Conservation (phyloP, 495 filamentous ascomycete species). For the Talaromyces stipitatus region DNA sequence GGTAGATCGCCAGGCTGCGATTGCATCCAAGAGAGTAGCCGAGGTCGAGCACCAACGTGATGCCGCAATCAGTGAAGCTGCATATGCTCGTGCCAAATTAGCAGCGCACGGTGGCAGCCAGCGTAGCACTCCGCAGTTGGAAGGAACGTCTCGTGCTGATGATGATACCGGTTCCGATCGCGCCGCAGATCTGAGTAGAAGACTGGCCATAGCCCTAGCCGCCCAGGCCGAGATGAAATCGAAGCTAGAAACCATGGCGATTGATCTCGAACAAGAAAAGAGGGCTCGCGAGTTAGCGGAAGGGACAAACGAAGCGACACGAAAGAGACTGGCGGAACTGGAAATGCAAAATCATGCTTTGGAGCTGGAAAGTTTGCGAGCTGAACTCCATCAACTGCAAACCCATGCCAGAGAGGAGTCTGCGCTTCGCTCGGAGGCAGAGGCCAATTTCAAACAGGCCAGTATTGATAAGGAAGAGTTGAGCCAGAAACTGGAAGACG, state of each 20-base stretch:
- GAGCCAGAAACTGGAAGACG: conserved; percentile 59
- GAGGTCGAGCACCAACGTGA: conserved; percentile 91
- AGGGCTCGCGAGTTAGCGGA: conserved; percentile 77
- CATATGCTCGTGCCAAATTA: conserved; percentile 88
- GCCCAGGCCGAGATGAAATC: conserved; percentile 67
- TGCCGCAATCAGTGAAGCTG: conserved; percentile 82
- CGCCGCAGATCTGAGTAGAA: conserved; percentile 67
- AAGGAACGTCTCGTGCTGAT: conserved; percentile 46
- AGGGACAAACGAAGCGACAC: conserved; percentile 73
- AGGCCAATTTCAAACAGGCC: conserved; percentile 62
- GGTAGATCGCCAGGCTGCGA: conserved; percentile 74
- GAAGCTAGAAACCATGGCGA: conserved; percentile 55
- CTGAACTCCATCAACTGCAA: conserved; percentile 72
- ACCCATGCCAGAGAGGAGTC: conserved; percentile 71
- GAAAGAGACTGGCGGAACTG: conserved; percentile 74
- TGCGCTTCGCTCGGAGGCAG: conserved; percentile 64
- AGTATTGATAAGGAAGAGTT: conserved; percentile 79
- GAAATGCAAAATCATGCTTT: conserved; percentile 77
- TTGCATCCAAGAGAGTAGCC: conserved; percentile 81
- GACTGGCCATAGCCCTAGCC: conserved; percentile 72
- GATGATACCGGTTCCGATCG: conserved; percentile 55
- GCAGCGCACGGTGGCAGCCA: conserved; percentile 73
- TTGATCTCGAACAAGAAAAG: conserved; percentile 73
- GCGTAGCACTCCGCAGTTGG: conserved; percentile 62
- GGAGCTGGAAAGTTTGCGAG: conserved; percentile 76